Percentiles rank a stretch among this genome's conserved stretches.
phyloP scores from a whole-genome alignment of 306 rosid genomes.

The Ochetophila trinervis region DNA sequence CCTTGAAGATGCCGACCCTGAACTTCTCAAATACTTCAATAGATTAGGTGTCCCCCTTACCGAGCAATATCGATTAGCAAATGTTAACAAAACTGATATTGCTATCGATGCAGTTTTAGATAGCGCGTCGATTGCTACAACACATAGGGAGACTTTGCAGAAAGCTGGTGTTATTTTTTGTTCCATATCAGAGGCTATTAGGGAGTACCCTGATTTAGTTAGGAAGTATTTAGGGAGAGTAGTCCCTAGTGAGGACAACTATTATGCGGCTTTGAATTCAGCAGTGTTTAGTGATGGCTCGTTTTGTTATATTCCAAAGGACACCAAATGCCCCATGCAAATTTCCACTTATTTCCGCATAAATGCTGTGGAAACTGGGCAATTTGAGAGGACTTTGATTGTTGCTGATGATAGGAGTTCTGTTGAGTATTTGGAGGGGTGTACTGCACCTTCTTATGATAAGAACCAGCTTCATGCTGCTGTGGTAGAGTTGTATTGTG shows the following conservation, averaged over 20 bases:
- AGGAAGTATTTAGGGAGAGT: constrained; percentile 65
- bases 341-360: constrained; percentile 83
- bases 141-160: constrained; percentile 75
- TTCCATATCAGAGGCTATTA: constrained; percentile 83
- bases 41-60: constrained; percentile 70
- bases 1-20: constrained; percentile 84
- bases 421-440: constrained; percentile 92
- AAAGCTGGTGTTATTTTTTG: constrained; percentile 82
- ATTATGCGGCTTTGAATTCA: constrained; percentile 72
- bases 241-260: constrained; percentile 79
- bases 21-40: constrained; percentile 68
- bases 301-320: constrained; percentile 75
- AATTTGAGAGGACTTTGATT: constrained; percentile 88
- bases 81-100: constrained; percentile 29
- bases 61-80: constrained; percentile 76
- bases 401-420: constrained; percentile 86
- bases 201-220: constrained; percentile 75
- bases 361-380: constrained; percentile 83
- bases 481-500: constrained; percentile 78
- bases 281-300: constrained; percentile 94
- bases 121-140: constrained; percentile 86
- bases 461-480: constrained; percentile 92
- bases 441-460: constrained; percentile 92
- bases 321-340: constrained; percentile 86
- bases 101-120: constrained; percentile 85